A percentile compares a stretch with the other conserved stretches of the same genome.
phyloP scores from a whole-genome alignment of 2,329 filamentous ascomycete species.

The Pseudopyrenochaeta lycopersici region DNA sequence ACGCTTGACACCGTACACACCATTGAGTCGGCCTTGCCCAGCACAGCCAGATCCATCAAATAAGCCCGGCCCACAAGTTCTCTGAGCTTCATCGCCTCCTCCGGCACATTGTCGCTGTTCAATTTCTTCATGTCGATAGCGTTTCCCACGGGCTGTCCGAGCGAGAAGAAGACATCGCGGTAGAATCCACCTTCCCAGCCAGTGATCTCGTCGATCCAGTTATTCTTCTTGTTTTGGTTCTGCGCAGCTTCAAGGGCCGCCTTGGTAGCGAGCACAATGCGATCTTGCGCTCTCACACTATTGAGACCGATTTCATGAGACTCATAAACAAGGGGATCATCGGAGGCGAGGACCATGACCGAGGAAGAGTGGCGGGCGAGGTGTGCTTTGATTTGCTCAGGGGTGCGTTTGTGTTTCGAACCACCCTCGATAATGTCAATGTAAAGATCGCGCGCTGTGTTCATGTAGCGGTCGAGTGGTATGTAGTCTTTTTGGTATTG shows the following conservation, averaged over 20 bases:
- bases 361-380: constrained; percentile 41
- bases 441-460: constrained; percentile 64
- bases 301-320: constrained; percentile 68
- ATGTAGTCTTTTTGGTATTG: constrained; percentile 82
- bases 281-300: constrained; percentile 72
- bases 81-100: constrained; percentile 70
- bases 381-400: constrained; percentile 18
- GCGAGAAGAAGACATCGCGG: constrained; percentile 79
- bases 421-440: constrained; percentile 55
- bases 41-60: constrained; percentile 79
- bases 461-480: constrained; percentile 73
- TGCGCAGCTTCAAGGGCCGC: constrained; percentile 53
- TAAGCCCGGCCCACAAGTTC: constrained; percentile 83
- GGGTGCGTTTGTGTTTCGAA: constrained; percentile 44
- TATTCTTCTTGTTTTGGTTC: constrained; percentile 44
- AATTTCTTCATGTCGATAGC: constrained; percentile 35
- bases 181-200: constrained; percentile 94
- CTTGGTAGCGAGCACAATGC: constrained; percentile 78
- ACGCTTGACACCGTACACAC: constrained; percentile 78
- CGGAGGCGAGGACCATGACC: constrained; percentile 74
- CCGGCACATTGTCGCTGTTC: constrained; percentile 35
- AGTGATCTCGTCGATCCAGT: constrained; percentile 76
- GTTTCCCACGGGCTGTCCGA: constrained; percentile 61
- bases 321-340: constrained; percentile 79
- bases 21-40: constrained; percentile 73